Evolutionary conservation across 179 eudicot genomes (phyloP), one percentile per base, ranked within the genome.

Genomic region (Amaranthus tricolor): DNA sequence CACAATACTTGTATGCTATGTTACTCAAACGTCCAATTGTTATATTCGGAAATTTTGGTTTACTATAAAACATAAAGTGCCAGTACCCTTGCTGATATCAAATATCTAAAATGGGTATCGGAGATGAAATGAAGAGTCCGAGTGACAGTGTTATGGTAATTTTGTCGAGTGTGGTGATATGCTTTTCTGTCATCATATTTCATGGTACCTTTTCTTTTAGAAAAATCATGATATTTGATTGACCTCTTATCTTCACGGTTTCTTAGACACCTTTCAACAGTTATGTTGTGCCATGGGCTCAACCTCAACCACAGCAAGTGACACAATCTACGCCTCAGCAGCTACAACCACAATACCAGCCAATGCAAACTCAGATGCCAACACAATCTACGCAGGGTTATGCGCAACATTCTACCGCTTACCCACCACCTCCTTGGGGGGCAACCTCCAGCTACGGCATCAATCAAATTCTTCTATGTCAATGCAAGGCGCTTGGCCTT

Each of bases 361-460:
- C 81, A 58, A 66, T 77, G 72, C 71, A 74, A 77, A 20, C 80
- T 66, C 86, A 67, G 62, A 68, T 67, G 60, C 89, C 74, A 49
- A 74, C 56, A 8, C 87, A 73, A 68, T 45, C 76, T 45, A 85
- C 81, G 59, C 79, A 78, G 48, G 89, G 87, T 57, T 78, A 79
- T 56, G 60, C 76, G 14, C 85, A 84, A n/a, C 73, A 85, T 66
- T 68, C 86, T 51, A 84, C 87, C 63, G 81, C 52, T 40, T 95
- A 93, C 75, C 90, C 93, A 6, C 97, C 97, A 66, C 99, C 96
- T 61, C 98, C 97, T 21, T 93, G 99, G 99, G 99, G 93, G 40
- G 78, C 89, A 17, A 80, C 92, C 57, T 87, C 97, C 15, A 92
- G 93, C 60, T 95, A 87, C 58, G 71, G 69, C 52, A 85, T 67